Evolutionary conservation across 2,329 filamentous ascomycete genomes (phyloP).

Genomic region (Fusarium proliferatum): DNA sequence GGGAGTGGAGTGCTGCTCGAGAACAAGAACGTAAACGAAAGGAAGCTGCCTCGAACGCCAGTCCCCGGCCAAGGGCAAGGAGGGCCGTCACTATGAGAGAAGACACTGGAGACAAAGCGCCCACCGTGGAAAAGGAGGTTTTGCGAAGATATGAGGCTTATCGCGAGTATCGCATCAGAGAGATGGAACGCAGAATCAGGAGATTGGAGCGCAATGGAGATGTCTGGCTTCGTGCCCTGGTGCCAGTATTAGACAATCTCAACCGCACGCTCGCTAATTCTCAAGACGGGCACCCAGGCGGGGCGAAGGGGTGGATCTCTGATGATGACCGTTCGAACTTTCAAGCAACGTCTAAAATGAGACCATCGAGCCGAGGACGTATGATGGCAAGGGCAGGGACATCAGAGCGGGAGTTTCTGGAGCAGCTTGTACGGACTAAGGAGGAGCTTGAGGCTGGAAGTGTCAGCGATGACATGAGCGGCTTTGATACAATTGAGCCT

Average conservation of each 20-base stretch:
- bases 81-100: slow-evolving; percentile 37
- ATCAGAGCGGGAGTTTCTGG: slow-evolving; percentile 46
- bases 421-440: slow-evolving; percentile 44
- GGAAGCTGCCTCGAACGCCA: slow-evolving; percentile 31
- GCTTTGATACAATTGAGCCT: slow-evolving; percentile 56
- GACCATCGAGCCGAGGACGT: slow-evolving; percentile 34
- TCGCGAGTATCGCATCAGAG: slow-evolving; percentile 55
- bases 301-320: slow-evolving; percentile 46
- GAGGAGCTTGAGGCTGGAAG: slow-evolving; percentile 42
- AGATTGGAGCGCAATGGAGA: slow-evolving; percentile 61
- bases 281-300: slow-evolving; percentile 22
- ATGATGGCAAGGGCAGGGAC: slow-evolving; percentile 42
- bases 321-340: slow-evolving; percentile 45
- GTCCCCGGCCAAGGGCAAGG: slow-evolving; percentile 37
- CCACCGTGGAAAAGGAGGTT: slow-evolving; percentile 49
- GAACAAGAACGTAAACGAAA: slow-evolving; percentile 43
- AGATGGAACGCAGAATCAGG: slow-evolving; percentile 60
- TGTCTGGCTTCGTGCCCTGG: slow-evolving; percentile 56
- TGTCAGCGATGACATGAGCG: slow-evolving; percentile 47
- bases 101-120: slow-evolving; percentile 40
- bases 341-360: slow-evolving; percentile 12
- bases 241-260: slow-evolving; percentile 59
- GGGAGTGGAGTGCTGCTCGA: slow-evolving; percentile 49
- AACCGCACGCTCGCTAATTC: slow-evolving; percentile 50
- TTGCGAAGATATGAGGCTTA: slow-evolving; percentile 55